A percentile compares a stretch with the other conserved stretches of the same genome.
Conservation (phyloP, 116 monocot genomes). For the Posidonia oceanica region DNA sequence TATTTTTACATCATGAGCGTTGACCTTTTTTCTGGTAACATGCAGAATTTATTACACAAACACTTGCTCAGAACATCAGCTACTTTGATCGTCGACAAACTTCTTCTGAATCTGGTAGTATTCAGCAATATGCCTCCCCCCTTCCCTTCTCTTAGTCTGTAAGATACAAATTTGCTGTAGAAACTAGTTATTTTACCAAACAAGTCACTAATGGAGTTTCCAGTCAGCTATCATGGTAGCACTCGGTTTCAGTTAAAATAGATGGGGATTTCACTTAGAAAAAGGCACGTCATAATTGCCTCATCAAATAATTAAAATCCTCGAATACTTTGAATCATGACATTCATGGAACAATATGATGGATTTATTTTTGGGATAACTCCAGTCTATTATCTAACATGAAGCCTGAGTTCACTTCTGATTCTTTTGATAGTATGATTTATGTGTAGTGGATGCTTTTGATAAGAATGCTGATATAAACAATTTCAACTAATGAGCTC, state of each 20-base stretch:
- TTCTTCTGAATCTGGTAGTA: constrained; percentile 61
- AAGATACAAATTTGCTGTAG: too few species aligned
- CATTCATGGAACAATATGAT: not conserved
- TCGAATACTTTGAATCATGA: not conserved
- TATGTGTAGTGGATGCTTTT: too few species aligned
- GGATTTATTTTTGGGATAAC: too few species aligned
- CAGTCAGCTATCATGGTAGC: too few species aligned
- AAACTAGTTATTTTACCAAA: too few species aligned
- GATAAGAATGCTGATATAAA: too few species aligned
- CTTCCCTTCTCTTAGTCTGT: too few species aligned
- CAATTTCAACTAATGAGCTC: too few species aligned
- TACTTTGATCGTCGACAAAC: constrained; percentile 50
- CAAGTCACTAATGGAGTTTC: too few species aligned
- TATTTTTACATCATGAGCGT: not conserved
- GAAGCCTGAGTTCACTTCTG: too few species aligned
- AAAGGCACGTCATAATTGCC: not conserved
- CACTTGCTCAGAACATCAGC: constrained; percentile 83
- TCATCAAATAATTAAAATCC: not conserved
- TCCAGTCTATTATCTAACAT: too few species aligned
- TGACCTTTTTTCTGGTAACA: not conserved
- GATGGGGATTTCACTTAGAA: not conserved
- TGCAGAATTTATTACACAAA: constrained; percentile 75
- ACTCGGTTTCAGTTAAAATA: not conserved
- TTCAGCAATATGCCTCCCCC: not conserved
- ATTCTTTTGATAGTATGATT: too few species aligned